These are phyloP conservation scores for Chrysanthemum seticuspe DNA, from an alignment of 129 eudicot species.

Conservation along the genomic window DNA sequence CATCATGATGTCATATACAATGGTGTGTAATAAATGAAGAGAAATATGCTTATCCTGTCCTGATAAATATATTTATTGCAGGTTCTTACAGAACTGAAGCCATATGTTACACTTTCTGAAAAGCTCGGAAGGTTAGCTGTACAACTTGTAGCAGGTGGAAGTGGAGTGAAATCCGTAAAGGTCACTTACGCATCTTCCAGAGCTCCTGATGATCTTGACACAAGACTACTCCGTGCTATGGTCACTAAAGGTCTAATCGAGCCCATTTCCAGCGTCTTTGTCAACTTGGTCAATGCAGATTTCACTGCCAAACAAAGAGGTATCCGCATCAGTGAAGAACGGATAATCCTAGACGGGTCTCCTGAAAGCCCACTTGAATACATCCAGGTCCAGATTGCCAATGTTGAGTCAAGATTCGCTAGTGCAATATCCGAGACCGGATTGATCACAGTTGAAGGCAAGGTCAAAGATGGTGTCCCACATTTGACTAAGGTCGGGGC, in stretches of 20 bases:
- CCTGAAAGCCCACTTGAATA: constrained; percentile 91
- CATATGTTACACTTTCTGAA: constrained; percentile 80
- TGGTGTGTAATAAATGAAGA: neutral
- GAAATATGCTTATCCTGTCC: neutral
- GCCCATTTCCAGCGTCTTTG: constrained; percentile 78
- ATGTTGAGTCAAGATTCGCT: constrained; percentile 86
- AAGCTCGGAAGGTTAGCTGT: constrained; percentile 93
- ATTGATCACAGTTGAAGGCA: constrained; percentile 76
- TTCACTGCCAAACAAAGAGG: constrained; percentile 97
- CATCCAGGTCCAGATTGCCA: constrained; percentile 89
- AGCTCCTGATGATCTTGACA: constrained; percentile 97
- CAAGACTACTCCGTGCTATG: constrained; percentile 96
- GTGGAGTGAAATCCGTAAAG: constrained; percentile 89
- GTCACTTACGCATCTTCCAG: constrained; percentile 84
- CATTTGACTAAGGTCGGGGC: constrained; percentile 91
- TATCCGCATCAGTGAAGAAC: constrained; percentile 75
- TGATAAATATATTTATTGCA: constrained; percentile 11
- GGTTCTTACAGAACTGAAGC: constrained; percentile 89
- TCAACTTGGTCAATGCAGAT: constrained; percentile 92
- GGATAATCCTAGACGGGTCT: constrained; percentile 70
- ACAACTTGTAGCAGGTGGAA: constrained; percentile 91
- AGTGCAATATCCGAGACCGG: constrained; percentile 89
- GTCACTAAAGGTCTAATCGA: constrained; percentile 93
- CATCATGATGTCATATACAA: neutral
- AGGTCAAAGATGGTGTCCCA: constrained; percentile 87